These are phyloP conservation scores for Nitzschia putrida DNA, from an alignment of 108 stramenopile species.

Conservation along the genomic window DNA sequence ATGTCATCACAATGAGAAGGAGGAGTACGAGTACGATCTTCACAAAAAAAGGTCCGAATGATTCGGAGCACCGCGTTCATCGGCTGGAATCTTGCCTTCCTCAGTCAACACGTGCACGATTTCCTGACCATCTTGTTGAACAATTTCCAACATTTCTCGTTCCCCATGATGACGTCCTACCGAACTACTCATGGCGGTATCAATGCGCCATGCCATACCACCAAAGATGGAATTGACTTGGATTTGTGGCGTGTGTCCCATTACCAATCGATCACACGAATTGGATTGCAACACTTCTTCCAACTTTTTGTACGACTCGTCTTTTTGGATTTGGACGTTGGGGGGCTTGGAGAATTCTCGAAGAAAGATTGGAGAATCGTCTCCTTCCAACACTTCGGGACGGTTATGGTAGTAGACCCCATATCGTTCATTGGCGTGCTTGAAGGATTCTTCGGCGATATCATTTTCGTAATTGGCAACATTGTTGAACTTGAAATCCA, in stretches of 20 bases:
- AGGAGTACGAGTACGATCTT: too few relatives aligned
- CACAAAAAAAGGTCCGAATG: too few relatives aligned
- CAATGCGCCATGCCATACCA: slow-evolving; percentile 76
- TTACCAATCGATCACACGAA: slow-evolving; percentile 63
- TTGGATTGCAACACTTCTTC: slow-evolving; percentile 22
- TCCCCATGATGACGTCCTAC: slow-evolving; percentile 44
- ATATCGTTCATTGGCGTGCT: neutral
- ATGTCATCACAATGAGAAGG: too few relatives aligned
- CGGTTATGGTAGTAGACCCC: slow-evolving; percentile 31
- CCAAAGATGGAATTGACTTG: slow-evolving; percentile 66
- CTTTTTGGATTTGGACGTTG: slow-evolving; percentile 47
- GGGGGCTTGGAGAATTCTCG: slow-evolving; percentile 66
- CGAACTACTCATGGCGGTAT: slow-evolving; percentile 65
- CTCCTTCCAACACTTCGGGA: slow-evolving; percentile 62
- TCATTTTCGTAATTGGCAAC: neutral
- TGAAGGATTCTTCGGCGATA: neutral
- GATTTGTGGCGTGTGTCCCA: slow-evolving; percentile 81
- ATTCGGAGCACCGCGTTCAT: neutral
- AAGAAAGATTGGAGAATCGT: slow-evolving; percentile 73
- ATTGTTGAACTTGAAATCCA: neutral
- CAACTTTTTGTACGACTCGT: neutral
- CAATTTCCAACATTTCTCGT: slow-evolving; percentile 73
- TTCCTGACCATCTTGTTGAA: slow-evolving; percentile 19
- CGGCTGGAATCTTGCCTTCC: slow-evolving; percentile 9
- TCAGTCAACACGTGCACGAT: slow-evolving; percentile 23